Evolutionary conservation across 2,329 filamentous ascomycete species (phyloP), one percentile per base, ranked within the genome.

Genomic region (Orbilia javanica): DNA sequence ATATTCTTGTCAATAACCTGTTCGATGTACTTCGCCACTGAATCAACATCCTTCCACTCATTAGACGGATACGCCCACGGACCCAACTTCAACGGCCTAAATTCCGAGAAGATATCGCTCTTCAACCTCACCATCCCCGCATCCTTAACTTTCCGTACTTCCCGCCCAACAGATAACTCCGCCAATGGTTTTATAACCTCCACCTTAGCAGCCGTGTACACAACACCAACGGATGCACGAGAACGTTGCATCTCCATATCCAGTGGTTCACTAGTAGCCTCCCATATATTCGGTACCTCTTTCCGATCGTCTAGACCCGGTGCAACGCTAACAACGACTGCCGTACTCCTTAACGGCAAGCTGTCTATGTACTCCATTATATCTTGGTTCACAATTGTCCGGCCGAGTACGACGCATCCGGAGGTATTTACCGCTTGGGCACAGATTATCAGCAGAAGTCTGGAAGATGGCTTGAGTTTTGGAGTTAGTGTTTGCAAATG

Each of bases 281-380:
- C 55, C 55, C 55, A 70, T 10, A 70, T 52, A 20, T 60, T 57
- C 6, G 72, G 57, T 27, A 36, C 48, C 6, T 22, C 15, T 15
- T 34, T 60, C n/a, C 60, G 50, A 20, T 71, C 50, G 13, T 77
- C 73, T 15, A 22, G 63, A 0, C 73, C 73, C 2, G 73, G 27
- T 8, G 73, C 60, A 6, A 71, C 15, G 31, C 15, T 77, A 18
- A 44, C 39, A 20, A 77, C 36, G 1, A 77, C 60, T 0, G 66
- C 60, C 4, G 66, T 71, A 20, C 73, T 71, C 11, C 62, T 53
- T 27, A 71, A 1, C 4, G 73, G 73, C 29, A 71, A 6, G 7
- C 18, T 60, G 18, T 71, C 73, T 15, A 77, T 71, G n/a, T 46
- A 60, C 15, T 71, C 66, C 48, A 68, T 44, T 18, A 71, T 50